A percentile compares a stretch with the other conserved stretches of the same genome.
Evolutionary conservation across 139 green algal species (phyloP).

Genomic region (Coccomyxa sp.): DNA sequence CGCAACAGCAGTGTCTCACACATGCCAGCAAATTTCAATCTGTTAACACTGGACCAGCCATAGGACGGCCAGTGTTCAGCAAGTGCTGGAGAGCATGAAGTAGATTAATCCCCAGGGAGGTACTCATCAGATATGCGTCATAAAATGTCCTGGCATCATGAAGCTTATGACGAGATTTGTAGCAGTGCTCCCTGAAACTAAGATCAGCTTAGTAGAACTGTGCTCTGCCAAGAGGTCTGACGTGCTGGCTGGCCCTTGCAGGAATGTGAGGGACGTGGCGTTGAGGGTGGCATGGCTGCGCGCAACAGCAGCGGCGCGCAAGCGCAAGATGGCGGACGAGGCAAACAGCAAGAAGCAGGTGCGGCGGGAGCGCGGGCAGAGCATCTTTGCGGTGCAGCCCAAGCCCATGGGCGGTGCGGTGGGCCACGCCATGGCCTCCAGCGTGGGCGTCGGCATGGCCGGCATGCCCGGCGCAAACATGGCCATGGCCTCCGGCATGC

Average conservation of each 20-base stretch:
- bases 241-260: conserved; percentile 21
- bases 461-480: background rate
- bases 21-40: no score
- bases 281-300: conserved; percentile 59
- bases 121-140: no score
- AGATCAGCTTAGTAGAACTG: no score
- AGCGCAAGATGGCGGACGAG: conserved; percentile 28
- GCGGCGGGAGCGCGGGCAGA: conserved; percentile 10
- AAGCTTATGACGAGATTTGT: no score
- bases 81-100: no score
- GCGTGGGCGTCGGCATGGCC: background rate
- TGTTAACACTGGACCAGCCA: no score
- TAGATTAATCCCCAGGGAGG: no score
- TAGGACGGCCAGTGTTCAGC: no score
- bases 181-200: no score
- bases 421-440: background rate
- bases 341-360: conserved; percentile 28
- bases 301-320: conserved; percentile 21
- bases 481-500: background rate
- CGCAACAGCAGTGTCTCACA: no score
- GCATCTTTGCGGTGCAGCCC: conserved; percentile 14
- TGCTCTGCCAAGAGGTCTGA: no score
- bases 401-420: conserved; percentile 5
- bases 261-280: conserved; percentile 68
- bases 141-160: no score